phyloP scores from a whole-genome alignment of 1,139 yeast species.

The Petasospora fabianii region DNA sequence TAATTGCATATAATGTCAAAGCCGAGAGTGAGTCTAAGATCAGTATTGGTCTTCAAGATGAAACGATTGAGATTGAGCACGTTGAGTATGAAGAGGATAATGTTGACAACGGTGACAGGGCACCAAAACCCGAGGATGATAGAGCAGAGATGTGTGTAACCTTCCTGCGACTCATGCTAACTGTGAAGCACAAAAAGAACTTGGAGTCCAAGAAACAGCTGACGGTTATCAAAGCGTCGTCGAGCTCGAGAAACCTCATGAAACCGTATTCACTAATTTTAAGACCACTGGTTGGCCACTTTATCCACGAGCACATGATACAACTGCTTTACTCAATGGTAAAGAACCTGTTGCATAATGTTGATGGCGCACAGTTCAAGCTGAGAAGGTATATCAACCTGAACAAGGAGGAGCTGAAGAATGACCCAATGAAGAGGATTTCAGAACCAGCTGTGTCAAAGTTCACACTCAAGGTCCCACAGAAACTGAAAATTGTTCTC shows the following conservation, averaged over 20 bases:
- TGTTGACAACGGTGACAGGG: slow-evolving; percentile 30
- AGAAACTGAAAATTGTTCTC: slow-evolving; percentile 10
- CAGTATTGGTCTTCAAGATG: slow-evolving; percentile 59
- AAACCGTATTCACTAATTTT: slow-evolving; percentile 46
- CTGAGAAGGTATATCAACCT: slow-evolving; percentile 19
- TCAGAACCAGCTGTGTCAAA: slow-evolving; percentile 19
- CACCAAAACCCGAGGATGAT: slow-evolving; percentile 27
- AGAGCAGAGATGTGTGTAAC: slow-evolving; percentile 40
- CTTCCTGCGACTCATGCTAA: slow-evolving; percentile 41
- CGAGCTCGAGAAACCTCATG: slow-evolving; percentile 12
- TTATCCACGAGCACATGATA: slow-evolving; percentile 56
- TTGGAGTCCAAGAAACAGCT: slow-evolving; percentile 22
- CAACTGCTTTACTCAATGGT: slow-evolving; percentile 40
- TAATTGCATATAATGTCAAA: slow-evolving; percentile 70
- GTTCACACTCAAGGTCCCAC: slow-evolving; percentile 11
- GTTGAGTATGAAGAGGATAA: slow-evolving; percentile 44
- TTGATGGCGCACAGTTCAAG: slow-evolving; percentile 13
- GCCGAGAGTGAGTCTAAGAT: slow-evolving; percentile 64
- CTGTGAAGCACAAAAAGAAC: slow-evolving; percentile 44
- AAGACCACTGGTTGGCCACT: slow-evolving; percentile 66
- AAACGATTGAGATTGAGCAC: slow-evolving; percentile 66
- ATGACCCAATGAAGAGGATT: slow-evolving; percentile 21
- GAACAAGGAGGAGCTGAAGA: slow-evolving; percentile 17
- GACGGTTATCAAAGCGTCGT: slow-evolving; percentile 19
- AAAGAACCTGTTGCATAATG: slow-evolving; percentile 30